phyloP scores from a whole-genome alignment of 2,329 filamentous ascomycete genomes.

The Amphichorda felina region DNA sequence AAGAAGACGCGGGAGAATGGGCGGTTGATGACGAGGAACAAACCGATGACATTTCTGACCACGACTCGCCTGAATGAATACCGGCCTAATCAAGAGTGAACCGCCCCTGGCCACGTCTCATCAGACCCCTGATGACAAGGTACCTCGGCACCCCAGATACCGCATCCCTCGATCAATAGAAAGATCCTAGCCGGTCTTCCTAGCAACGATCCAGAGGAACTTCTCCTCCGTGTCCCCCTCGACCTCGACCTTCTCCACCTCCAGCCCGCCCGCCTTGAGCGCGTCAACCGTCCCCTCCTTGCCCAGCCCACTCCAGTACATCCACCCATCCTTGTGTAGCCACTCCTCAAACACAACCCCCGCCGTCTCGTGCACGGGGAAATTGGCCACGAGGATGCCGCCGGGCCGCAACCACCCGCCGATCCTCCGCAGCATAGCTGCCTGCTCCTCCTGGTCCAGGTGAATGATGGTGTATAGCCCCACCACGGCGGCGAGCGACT shows the following conservation, averaged over 20 bases:
- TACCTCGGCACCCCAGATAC: too few species aligned
- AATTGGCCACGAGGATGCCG: constrained; percentile 36
- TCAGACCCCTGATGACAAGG: not conserved
- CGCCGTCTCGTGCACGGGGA: constrained; percentile 18
- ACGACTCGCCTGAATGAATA: too few species aligned
- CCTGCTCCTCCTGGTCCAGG: constrained; percentile 38
- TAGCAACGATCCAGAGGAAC: constrained; percentile 28
- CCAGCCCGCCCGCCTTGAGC: constrained; percentile 13
- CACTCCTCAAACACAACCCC: constrained; percentile 19
- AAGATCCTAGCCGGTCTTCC: constrained; percentile 7
- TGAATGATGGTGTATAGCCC: constrained; percentile 45
- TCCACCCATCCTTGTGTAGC: constrained; percentile 27
- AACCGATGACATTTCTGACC: too few species aligned
- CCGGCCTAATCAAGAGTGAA: too few species aligned
- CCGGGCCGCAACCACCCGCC: constrained; percentile 36
- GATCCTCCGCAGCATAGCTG: constrained; percentile 28
- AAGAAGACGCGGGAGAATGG: too few species aligned
- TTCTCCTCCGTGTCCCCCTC: constrained; percentile 18
- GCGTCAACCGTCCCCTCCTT: constrained; percentile 17
- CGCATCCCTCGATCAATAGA: too few species aligned
- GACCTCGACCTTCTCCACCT: constrained; percentile 15
- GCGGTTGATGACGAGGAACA: too few species aligned
- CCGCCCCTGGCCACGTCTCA: too few species aligned
- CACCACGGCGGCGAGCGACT: constrained; percentile 32
- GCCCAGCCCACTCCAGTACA: constrained; percentile 30